phyloP scores from a whole-genome alignment of 2,329 filamentous ascomycete species.

The Immersiporthe knoxdaviesiana region DNA sequence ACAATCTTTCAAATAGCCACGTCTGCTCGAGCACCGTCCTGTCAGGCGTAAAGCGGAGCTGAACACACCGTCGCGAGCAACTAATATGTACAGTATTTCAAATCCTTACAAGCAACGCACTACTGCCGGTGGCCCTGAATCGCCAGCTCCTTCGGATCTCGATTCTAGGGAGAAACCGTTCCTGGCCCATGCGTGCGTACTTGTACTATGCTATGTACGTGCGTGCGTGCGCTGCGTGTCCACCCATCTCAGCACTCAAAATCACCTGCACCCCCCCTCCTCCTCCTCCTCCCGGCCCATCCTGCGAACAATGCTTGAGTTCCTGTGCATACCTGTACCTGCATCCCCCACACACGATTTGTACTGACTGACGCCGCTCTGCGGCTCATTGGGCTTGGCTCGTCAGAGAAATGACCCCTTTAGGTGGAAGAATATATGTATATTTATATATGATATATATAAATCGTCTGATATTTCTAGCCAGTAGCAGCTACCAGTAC shows the following conservation, averaged over 20 bases:
- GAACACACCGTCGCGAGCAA: not conserved
- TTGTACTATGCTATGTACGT: too few relatives aligned
- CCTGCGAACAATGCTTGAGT: not conserved
- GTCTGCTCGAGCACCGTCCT: not conserved
- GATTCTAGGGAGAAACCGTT: not conserved
- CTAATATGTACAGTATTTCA: not conserved
- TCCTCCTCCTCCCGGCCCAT: not conserved
- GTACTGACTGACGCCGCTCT: not conserved
- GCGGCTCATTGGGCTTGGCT: not conserved
- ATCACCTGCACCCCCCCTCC: not conserved
- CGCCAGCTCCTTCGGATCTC: conserved; percentile 3
- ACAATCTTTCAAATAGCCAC: not conserved
- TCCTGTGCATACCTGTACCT: not conserved
- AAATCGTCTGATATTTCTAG: not conserved
- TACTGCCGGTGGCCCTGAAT: not conserved
- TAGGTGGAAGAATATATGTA: too few relatives aligned
- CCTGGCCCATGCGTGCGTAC: not conserved
- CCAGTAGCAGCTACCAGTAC: not conserved
- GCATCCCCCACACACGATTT: not conserved
- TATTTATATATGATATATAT: too few relatives aligned
- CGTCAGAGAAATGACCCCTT: not conserved
- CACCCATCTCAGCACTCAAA: conserved; percentile 1
- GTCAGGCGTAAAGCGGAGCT: not conserved
- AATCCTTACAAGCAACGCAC: not conserved
- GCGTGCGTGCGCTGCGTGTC: not conserved